Conservation (phyloP, 768 basidiomycete genomes). For the Boletus barrowsii region DNA sequence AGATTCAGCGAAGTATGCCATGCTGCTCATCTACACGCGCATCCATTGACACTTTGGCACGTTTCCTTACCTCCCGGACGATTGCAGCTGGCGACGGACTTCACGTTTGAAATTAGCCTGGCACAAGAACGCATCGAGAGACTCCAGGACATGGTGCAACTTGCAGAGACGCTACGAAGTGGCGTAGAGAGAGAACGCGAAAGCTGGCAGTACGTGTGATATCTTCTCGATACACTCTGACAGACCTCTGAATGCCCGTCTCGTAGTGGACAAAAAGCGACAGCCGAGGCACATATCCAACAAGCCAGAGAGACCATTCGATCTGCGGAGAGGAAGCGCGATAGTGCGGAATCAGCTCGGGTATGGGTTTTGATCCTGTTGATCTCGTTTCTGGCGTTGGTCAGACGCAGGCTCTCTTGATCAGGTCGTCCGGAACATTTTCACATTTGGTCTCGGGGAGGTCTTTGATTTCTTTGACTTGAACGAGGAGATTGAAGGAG, state of each 20-base stretch:
- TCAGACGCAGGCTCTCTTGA: not conserved
- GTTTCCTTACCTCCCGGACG: not conserved
- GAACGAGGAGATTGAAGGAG: conserved; percentile 11
- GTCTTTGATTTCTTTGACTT: conserved; percentile 15
- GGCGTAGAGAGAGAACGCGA: not conserved
- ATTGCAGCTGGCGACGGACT: conserved; percentile 10
- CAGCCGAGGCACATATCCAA: conserved; percentile 1
- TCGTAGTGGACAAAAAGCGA: conserved; percentile 2
- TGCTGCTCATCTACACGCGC: too few species aligned
- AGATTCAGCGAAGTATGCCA: conserved; percentile 4
- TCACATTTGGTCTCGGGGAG: conserved; percentile 16
- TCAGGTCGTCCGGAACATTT: conserved; percentile 12
- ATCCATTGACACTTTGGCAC: too few species aligned
- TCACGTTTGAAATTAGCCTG: conserved; percentile 5
- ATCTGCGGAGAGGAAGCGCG: conserved; percentile 11
- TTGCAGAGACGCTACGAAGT: not conserved
- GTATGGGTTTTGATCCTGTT: not conserved
- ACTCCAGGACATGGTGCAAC: not conserved
- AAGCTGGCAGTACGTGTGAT: conserved; percentile 7
- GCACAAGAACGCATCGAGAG: conserved; percentile 1
- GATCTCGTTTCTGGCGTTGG: not conserved
- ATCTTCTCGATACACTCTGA: not conserved
- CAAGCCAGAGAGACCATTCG: conserved; percentile 12
- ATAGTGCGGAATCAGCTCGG: conserved; percentile 14
- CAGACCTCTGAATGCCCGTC: not conserved